Conservation (phyloP, 805 yeast species). For the Starmerella apis region DNA sequence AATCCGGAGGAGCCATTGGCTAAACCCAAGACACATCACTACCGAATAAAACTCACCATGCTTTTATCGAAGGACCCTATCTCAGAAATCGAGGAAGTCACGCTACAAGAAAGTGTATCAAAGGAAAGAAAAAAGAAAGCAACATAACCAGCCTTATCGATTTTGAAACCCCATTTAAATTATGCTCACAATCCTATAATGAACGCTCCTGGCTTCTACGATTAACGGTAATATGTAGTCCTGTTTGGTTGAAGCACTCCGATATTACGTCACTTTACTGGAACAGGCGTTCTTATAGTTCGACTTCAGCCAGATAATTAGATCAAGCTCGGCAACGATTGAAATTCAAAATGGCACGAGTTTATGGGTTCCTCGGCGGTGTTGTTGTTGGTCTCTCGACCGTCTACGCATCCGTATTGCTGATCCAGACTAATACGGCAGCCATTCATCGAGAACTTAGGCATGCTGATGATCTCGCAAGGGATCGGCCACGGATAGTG, state of each 20-base stretch:
- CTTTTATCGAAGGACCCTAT: slow-evolving; percentile 8
- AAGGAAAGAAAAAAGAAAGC: not conserved
- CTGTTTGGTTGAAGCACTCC: too few species aligned
- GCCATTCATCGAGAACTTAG: slow-evolving; percentile 41
- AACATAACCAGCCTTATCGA: too few species aligned
- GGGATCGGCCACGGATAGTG: slow-evolving; percentile 41
- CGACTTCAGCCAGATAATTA: too few species aligned
- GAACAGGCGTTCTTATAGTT: too few species aligned
- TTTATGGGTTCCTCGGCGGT: slow-evolving; percentile 50
- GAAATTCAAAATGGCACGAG: slow-evolving; percentile 38
- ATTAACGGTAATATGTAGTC: too few species aligned
- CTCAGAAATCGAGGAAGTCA: not conserved
- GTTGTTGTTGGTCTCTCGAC: slow-evolving; percentile 50
- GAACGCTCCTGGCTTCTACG: too few species aligned
- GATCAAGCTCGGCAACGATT: too few species aligned
- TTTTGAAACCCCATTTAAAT: too few species aligned
- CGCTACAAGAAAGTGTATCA: slow-evolving; percentile 4
- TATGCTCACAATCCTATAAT: too few species aligned
- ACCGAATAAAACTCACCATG: not conserved
- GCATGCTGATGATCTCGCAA: slow-evolving; percentile 42
- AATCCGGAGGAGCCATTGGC: slow-evolving; percentile 10
- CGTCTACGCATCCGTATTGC: slow-evolving; percentile 50
- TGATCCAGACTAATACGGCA: slow-evolving; percentile 41
- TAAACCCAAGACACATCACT: slow-evolving; percentile 16
- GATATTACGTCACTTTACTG: not conserved